These are phyloP conservation scores for Gossypium rotundifolium DNA, from an alignment of 345 rosid species.

Conservation along the genomic window DNA sequence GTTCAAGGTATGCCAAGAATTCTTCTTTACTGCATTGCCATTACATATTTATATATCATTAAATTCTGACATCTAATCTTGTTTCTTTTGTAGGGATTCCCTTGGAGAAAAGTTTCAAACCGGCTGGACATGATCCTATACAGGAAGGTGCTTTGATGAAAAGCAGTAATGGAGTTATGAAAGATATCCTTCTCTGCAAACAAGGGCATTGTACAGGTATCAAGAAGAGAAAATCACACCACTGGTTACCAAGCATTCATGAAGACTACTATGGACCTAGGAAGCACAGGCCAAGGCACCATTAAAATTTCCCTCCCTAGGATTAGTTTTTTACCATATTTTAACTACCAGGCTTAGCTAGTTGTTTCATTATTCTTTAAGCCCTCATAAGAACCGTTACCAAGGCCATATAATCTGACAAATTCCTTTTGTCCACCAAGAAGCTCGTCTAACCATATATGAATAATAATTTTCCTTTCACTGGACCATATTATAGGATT, in stretches of 20 bases:
- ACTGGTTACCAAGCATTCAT: slow-evolving; percentile 42
- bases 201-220: slow-evolving; percentile 22
- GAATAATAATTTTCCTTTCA: too few species aligned
- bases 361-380: background rate
- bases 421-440: background rate
- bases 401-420: background rate
- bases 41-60: background rate
- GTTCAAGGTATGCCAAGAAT: slow-evolving; percentile 7
- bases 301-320: slow-evolving; percentile 16
- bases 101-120: background rate
- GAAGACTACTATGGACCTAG: slow-evolving; percentile 68
- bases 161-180: background rate
- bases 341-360: background rate
- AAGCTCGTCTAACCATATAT: background rate
- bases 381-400: background rate
- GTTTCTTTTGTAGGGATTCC: slow-evolving; percentile 7
- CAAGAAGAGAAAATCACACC: slow-evolving; percentile 20
- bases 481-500: background rate
- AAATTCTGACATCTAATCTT: background rate
- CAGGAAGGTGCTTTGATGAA: background rate
- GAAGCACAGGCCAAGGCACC: slow-evolving; percentile 47
- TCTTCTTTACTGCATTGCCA: background rate
- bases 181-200: slow-evolving; percentile 14
- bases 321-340: background rate
- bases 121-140: background rate